Evolutionary conservation across 2,329 filamentous ascomycete species (phyloP), one percentile per base, ranked within the genome.

Genomic region (Alternaria rosae): DNA sequence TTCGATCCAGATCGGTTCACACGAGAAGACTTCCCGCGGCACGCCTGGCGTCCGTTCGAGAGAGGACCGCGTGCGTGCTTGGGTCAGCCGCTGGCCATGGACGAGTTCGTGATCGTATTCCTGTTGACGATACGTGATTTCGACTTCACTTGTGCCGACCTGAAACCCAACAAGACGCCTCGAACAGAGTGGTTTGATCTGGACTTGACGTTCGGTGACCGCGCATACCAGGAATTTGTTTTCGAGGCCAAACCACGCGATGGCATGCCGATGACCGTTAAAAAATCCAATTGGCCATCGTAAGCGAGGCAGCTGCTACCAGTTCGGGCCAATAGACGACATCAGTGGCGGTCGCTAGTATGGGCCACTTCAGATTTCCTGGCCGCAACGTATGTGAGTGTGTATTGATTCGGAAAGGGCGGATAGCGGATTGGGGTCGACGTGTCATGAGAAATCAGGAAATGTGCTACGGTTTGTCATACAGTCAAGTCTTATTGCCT

Each of bases 11-110:
- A 81, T 32, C 75, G 76, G 1, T 81, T 75, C 28, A 54, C 78
- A 21, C 82, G 84, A 32, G 65, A 74, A 59, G 80, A 67, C 71
- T 81, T 68, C 71, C 78, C 20, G 48, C 81, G 83, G 52, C 81
- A 82, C 57, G 85, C 85, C 1, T 89, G 82, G 81, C 81, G 86
- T 9, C 80, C 84, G 0, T 89, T 89, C 70, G 85, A 85, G 66
- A 79, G 82, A 57, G 87, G 87, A 0, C 80, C 82, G 3, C 74
- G 87, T 12, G 85, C 84, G 54, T 89, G 87, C 67, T 82, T 88
- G n/a, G 86, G 86, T 1, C 85, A 87, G 71, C 83, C 85, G 64
- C 77, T 88, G 45, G 86, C 83, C 1, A 82, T 84, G 74, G 76
- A 86, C 15, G 86, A 88, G 73, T 69, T 85, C 21, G 83, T 82